Evolutionary conservation across 2,329 filamentous ascomycete genomes (phyloP), one percentile per base, ranked within the genome.

Genomic region (Huntiella moniliformis): DNA sequence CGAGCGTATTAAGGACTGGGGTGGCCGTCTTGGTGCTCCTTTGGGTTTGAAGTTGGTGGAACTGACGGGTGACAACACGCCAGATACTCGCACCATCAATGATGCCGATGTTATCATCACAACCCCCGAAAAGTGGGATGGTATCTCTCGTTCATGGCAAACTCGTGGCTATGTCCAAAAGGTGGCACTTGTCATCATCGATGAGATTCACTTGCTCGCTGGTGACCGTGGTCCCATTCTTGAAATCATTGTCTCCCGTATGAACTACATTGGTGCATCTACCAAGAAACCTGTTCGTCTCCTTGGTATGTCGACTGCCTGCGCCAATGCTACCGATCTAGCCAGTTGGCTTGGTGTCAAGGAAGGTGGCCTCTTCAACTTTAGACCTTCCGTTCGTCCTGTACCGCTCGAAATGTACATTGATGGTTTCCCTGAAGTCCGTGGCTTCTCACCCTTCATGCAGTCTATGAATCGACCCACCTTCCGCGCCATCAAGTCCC

Each of bases 61-160:
- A 62, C 67, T 98, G 65, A 98, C 92, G 10, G 87, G 68, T 67
- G 91, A 98, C 64, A 98, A 96, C 56, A 98, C 92, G 0, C 92
- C 92, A 0, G 91, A 98, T 57, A 98, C 91, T 1, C 73, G 85
- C 43, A 95, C 88, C 0, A 98, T 98, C 55, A 77, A 87, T 54
- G 82, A 96, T 57, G 91, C 91, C 3, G 91, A 98, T 58, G 85
- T 98, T 51, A 98, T 98, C 55, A 86, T 98, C 55, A 98, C 91
- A 0, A 98, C 92, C 0, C 92, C 91, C n/a, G 91, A 98, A 64
- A 98, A 98, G 60, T 98, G 91, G 91, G 92, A 98, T 58, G 92
- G 92, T 73, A 96, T 98, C 54, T 94, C 85, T 55, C 82, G 91
- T 73, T 93, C 84, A 57, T 98, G 92, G 91, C 87, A 96, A 61